phyloP scores from a whole-genome alignment of 805 yeast species.

The Wickerhamomyces xylosicus region DNA sequence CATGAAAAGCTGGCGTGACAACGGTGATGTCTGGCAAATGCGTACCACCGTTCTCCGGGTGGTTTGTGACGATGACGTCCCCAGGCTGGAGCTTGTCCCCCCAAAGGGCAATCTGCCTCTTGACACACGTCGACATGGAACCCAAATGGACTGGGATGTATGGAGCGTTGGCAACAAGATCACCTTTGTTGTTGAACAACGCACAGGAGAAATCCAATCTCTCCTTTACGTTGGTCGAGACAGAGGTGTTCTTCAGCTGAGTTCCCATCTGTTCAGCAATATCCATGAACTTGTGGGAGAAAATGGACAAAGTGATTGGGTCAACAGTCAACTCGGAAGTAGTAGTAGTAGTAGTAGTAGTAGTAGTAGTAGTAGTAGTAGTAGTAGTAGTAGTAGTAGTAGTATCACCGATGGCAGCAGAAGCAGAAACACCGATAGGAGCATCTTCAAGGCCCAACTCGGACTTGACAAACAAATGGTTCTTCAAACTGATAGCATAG shows the following conservation, averaged over 20 bases:
- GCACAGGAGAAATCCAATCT: slow-evolving; percentile 82
- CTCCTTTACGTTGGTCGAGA: slow-evolving; percentile 77
- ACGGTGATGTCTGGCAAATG: slow-evolving; percentile 89
- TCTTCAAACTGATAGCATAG: slow-evolving; percentile 41
- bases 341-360: neutral
- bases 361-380: too few relatives aligned
- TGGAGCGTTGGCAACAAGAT: slow-evolving; percentile 80
- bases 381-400: too few relatives aligned
- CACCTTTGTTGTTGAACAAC: slow-evolving; percentile 65
- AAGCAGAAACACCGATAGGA: slow-evolving; percentile 18
- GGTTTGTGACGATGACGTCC: slow-evolving; percentile 70
- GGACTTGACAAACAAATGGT: slow-evolving; percentile 48
- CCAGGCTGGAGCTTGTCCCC: slow-evolving; percentile 53
- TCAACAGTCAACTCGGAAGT: slow-evolving; percentile 28
- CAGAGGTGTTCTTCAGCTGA: slow-evolving; percentile 69
- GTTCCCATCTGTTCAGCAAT: slow-evolving; percentile 88
- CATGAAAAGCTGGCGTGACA: slow-evolving; percentile 78
- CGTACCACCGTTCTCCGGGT: slow-evolving; percentile 79
- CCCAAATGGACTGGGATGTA: slow-evolving; percentile 83
- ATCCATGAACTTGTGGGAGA: slow-evolving; percentile 80
- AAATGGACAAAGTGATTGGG: slow-evolving; percentile 65
- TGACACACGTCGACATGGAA: slow-evolving; percentile 75
- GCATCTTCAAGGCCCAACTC: slow-evolving; percentile 6
- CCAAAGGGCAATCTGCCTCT: slow-evolving; percentile 59
- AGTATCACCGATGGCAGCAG: slow-evolving; percentile 9